Evolutionary conservation across 2,329 filamentous ascomycete species (phyloP), one percentile per base, ranked within the genome.

Genomic region (Coniochaeta prunicola): DNA sequence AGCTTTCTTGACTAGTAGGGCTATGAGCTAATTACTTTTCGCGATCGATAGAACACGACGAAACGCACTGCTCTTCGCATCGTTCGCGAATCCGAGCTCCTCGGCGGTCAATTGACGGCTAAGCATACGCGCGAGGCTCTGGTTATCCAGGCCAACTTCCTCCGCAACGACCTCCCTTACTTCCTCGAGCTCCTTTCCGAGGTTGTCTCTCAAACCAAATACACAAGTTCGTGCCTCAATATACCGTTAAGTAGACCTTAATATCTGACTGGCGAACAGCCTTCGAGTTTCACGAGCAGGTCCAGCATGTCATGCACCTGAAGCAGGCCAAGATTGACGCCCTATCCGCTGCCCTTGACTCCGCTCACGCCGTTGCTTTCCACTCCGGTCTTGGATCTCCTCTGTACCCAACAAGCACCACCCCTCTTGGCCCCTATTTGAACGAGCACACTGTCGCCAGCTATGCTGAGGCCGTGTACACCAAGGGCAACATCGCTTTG

Each of bases 101-200:
- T 99, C 65, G 94, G 96, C 73, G 91, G 91, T 70, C 87, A 93
- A 84, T 86, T 97, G 78, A 83, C 80, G 68, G 82, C 93, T 65
- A 91, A 90, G 76, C 92, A 97, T 79, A 92, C 91, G 68, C 89
- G 93, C 72, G 94, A 99, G 82, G 92, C 92, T 72, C 80, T 99
- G 64, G 86, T 99, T 61, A 80, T 99, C 70, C 88, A 93, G 76
- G 91, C 94, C 73, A 96, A 89, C 80, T 99, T 99, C 83, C 86
- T 99, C 66, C 87, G 91, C 73, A 87, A 94, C 73, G 92, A 99
- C 74, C 86, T 99, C 66, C 94, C 94, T 67, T 99, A 97, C 85
- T 99, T 96, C 76, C 86, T 92, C 70, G 94, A 99, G 81, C 83
- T 99, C 65, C 84, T 99, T 67, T 91, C 89, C 71, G 96, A 99